Conservation (phyloP, 1,284 basidiomycete species). For the Leucoagaricus sp. region DNA sequence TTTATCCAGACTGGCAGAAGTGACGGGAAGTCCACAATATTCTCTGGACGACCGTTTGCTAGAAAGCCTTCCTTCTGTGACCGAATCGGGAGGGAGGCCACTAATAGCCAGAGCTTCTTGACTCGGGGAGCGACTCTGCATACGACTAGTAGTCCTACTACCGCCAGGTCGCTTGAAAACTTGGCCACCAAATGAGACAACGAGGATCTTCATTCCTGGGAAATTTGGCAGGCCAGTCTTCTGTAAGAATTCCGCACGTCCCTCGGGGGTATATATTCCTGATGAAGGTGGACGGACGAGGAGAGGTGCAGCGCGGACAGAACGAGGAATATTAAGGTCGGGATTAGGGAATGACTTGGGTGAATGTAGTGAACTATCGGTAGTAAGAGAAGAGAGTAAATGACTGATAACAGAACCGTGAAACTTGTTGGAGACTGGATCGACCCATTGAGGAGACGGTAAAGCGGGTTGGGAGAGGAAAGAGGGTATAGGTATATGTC, state of each 20-base stretch:
- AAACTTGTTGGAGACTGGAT: constrained; percentile 46
- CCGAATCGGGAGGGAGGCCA: not conserved
- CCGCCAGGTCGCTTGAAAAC: constrained; percentile 60
- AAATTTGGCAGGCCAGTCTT: constrained; percentile 62
- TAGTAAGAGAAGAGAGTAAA: constrained; percentile 29
- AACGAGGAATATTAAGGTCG: constrained; percentile 32
- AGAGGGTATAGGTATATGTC: constrained; percentile 74
- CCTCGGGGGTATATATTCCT: constrained; percentile 45
- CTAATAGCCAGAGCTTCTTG: constrained; percentile 20
- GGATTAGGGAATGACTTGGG: constrained; percentile 35
- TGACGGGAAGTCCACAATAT: not conserved
- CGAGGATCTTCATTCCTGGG: constrained; percentile 60
- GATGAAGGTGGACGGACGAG: constrained; percentile 57
- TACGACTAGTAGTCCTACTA: constrained; percentile 34
- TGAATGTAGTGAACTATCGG: constrained; percentile 17
- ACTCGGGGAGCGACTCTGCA: constrained; percentile 35
- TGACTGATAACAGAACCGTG: constrained; percentile 42
- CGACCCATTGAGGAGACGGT: constrained; percentile 67
- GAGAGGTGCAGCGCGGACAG: constrained; percentile 57
- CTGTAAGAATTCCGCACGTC: constrained; percentile 52
- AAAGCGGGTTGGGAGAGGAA: constrained; percentile 54
- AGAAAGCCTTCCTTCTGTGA: not conserved
- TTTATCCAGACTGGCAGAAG: not conserved
- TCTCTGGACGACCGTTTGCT: constrained; percentile 4
- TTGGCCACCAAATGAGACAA: constrained; percentile 81